phyloP scores from a whole-genome alignment of 164 flowering plant genomes.

The Protea cynaroides region DNA sequence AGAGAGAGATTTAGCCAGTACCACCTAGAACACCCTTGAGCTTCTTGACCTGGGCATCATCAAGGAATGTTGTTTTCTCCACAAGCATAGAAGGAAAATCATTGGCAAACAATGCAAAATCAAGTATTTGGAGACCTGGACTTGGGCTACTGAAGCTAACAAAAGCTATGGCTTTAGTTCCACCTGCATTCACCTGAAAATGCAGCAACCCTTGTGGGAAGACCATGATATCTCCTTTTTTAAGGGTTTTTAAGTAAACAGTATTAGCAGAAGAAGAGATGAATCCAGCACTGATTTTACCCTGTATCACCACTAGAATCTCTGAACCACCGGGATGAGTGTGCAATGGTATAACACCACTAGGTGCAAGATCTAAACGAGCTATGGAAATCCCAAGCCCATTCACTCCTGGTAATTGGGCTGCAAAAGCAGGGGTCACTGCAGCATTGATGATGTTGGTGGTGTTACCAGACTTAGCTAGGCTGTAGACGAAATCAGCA shows the following conservation, averaged over 20 bases:
- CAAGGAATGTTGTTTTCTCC: slow-evolving; percentile 33
- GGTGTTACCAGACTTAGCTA: slow-evolving; percentile 32
- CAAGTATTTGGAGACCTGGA: slow-evolving; percentile 46
- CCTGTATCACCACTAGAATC: slow-evolving; percentile 26
- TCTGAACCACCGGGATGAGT: slow-evolving; percentile 44
- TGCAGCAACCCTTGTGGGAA: slow-evolving; percentile 49
- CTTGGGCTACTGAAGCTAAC: slow-evolving; percentile 27
- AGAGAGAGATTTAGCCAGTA: not conserved
- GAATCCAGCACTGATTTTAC: slow-evolving; percentile 32
- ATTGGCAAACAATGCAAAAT: slow-evolving; percentile 35
- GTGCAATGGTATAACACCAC: slow-evolving; percentile 45
- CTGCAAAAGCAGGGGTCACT: slow-evolving; percentile 30
- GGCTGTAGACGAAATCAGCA: slow-evolving; percentile 32
- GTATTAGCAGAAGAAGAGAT: slow-evolving; percentile 27
- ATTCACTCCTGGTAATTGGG: slow-evolving; percentile 35
- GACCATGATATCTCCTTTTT: slow-evolving; percentile 38
- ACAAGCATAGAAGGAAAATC: slow-evolving; percentile 25
- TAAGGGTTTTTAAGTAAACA: slow-evolving; percentile 23
- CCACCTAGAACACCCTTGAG: slow-evolving; percentile 21
- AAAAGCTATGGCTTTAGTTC: slow-evolving; percentile 13
- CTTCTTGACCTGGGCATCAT: slow-evolving; percentile 28
- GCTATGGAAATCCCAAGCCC: slow-evolving; percentile 40
- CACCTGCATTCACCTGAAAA: slow-evolving; percentile 34
- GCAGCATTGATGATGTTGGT: slow-evolving; percentile 36
- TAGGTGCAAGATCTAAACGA: slow-evolving; percentile 29